Conservation (phyloP, 495 filamentous ascomycete species). For the Penicillium chermesinum region DNA sequence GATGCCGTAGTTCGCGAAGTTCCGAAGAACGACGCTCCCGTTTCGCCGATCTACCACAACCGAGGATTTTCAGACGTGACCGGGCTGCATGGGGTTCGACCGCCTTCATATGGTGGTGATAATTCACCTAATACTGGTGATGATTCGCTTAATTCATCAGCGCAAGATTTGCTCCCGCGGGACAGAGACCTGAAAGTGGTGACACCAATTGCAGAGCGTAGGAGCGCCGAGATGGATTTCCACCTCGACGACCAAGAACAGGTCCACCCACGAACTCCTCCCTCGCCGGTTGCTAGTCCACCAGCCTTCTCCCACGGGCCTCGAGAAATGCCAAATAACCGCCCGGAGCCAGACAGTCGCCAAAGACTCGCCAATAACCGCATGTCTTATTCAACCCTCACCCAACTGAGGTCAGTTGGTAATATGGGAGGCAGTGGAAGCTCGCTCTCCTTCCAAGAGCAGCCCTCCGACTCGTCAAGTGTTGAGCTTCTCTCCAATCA, state of each 20-base stretch:
- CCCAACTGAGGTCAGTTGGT: conserved; percentile 66
- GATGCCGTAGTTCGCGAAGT: conserved; percentile 33
- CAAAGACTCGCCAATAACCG: conserved; percentile 71
- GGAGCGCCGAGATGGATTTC: conserved; percentile 56
- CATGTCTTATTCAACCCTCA: conserved; percentile 74
- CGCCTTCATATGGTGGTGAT: conserved; percentile 23
- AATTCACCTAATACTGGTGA: conserved; percentile 31
- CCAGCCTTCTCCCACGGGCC: conserved; percentile 71
- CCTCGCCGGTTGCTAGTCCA: conserved; percentile 67
- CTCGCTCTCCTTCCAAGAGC: conserved; percentile 30
- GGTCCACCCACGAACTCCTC: conserved; percentile 53
- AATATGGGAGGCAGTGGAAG: conserved; percentile 35
- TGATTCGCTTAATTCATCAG: conserved; percentile 29
- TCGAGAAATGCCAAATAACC: conserved; percentile 58
- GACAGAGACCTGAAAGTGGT: conserved; percentile 17
- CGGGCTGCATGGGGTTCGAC: conserved; percentile 20
- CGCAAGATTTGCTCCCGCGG: conserved; percentile 38
- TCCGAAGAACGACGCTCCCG: conserved; percentile 25
- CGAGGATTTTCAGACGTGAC: conserved; percentile 53
- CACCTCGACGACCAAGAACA: conserved; percentile 35
- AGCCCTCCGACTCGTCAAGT: conserved; percentile 1
- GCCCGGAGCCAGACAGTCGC: conserved; percentile 68
- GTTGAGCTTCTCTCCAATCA: conserved; percentile 10
- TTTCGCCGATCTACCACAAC: conserved; percentile 33
- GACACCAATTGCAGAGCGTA: conserved; percentile 39